phyloP scores from a whole-genome alignment of 2,329 filamentous ascomycete species.

The Neonectria faginata region DNA sequence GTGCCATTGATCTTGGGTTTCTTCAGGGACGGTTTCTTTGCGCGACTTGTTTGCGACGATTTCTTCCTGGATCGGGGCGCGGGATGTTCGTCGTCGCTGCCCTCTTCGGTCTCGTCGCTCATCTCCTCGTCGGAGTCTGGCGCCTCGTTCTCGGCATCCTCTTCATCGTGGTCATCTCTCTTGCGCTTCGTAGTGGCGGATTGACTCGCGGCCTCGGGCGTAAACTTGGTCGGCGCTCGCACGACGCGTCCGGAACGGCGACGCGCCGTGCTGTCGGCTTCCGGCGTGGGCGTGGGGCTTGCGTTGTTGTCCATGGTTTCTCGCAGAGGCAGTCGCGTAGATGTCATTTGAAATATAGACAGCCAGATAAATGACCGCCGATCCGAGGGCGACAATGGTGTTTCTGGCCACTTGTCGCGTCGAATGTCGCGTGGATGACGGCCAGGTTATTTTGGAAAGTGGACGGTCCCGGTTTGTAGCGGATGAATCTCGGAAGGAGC shows the following conservation, averaged over 20 bases:
- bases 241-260: conserved; percentile 78
- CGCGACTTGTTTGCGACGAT: conserved; percentile 58
- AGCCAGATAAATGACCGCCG: conserved; percentile 40
- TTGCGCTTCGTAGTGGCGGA: conserved; percentile 68
- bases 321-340: conserved; percentile 37
- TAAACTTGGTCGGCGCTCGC: conserved; percentile 70
- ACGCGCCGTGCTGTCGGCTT: conserved; percentile 64
- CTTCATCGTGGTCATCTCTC: conserved; percentile 59
- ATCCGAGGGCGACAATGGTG: conserved; percentile 46
- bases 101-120: conserved; percentile 60
- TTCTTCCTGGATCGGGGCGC: conserved; percentile 54
- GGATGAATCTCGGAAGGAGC: conserved; percentile 44
- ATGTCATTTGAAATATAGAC: conserved; percentile 35
- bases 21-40: conserved; percentile 70
- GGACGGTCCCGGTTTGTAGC: conserved; percentile 35
- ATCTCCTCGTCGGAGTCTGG: conserved; percentile 60
- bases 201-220: conserved; percentile 59
- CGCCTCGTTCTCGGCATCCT: conserved; percentile 61
- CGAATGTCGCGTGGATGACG: conserved; percentile 44
- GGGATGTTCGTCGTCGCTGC: conserved; percentile 58
- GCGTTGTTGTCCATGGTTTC: conserved; percentile 67
- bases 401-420: conserved; percentile 48
- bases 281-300: conserved; percentile 64
- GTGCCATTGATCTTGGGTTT: conserved; percentile 73
- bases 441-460: conserved; percentile 44